Evolutionary conservation across 2,329 filamentous ascomycete genomes (phyloP).

Genomic region (Tolypocladium ophioglossoides): DNA sequence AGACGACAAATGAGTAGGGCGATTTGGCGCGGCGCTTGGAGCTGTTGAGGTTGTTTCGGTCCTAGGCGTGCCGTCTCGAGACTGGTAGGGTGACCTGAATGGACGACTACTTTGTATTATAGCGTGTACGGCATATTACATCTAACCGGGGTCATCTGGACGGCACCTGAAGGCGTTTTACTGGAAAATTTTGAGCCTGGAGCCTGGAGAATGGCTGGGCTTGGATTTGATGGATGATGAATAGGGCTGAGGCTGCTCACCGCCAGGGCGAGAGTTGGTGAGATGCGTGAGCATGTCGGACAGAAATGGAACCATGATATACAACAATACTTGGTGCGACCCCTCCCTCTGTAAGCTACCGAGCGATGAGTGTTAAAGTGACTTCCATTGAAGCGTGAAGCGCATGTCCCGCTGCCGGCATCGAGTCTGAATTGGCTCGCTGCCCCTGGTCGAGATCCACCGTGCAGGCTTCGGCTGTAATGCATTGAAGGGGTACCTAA

Average conservation of each 20-base stretch:
- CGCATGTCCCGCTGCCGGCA: too few relatives aligned
- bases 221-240: neutral
- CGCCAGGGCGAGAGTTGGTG: neutral
- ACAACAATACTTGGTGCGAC: neutral
- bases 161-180: neutral
- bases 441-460: too few relatives aligned
- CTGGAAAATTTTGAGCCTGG: neutral
- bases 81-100: neutral
- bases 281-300: neutral
- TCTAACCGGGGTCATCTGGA: neutral
- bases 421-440: too few relatives aligned
- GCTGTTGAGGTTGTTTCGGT: neutral
- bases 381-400: too few relatives aligned
- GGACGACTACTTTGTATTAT: neutral
- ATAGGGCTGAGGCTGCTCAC: neutral
- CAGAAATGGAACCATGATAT: neutral
- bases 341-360: too few relatives aligned
- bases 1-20: conserved; percentile 4
- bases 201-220: neutral
- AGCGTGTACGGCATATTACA: neutral
- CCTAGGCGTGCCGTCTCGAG: neutral
- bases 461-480: too few relatives aligned
- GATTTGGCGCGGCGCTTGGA: neutral
- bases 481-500: too few relatives aligned
- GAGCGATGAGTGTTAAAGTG: too few relatives aligned